A percentile compares a stretch with the other conserved stretches of the same genome.
Evolutionary conservation across 805 yeast genomes (phyloP).

Genomic region (Yarrowia yakushimensis): DNA sequence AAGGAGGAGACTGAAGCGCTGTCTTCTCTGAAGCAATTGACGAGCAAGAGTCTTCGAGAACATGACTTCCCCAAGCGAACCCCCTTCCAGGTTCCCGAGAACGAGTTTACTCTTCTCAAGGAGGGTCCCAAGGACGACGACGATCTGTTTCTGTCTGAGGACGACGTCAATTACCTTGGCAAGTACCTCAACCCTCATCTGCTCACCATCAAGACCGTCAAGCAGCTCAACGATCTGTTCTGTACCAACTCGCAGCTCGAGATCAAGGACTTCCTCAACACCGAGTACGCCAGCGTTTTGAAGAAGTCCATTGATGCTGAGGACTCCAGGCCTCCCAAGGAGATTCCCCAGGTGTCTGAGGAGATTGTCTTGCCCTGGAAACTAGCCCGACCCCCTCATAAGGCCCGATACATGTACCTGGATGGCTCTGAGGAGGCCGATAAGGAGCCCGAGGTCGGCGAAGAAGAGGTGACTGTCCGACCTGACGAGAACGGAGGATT

Average conservation of each 20-base stretch:
- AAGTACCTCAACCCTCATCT: constrained; percentile 57
- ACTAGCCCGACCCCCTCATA: constrained; percentile 89
- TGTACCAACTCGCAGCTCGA: constrained; percentile 67
- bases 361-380: constrained; percentile 78
- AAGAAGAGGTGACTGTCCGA: constrained; percentile 30
- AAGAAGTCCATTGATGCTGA: constrained; percentile 51
- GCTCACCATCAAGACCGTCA: constrained; percentile 42
- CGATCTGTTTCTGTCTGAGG: constrained; percentile 34
- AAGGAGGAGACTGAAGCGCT: constrained; percentile 71
- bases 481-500: constrained; percentile 20
- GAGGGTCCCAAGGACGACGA: constrained; percentile 23
- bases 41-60: constrained; percentile 70
- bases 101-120: constrained; percentile 17
- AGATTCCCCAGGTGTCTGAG: constrained; percentile 53
- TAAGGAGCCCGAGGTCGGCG: constrained; percentile 24
- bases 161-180: constrained; percentile 50
- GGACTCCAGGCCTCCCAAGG: constrained; percentile 44
- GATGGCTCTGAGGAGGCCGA: constrained; percentile 49
- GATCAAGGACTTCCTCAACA: constrained; percentile 58
- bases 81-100: not conserved
- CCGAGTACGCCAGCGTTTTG: constrained; percentile 49
- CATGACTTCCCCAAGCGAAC: constrained; percentile 71
- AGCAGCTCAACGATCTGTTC: constrained; percentile 50
- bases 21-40: constrained; percentile 75
- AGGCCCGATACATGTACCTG: constrained; percentile 78